phyloP scores from a whole-genome alignment of 164 flowering plant species.

The Vitis riparia region DNA sequence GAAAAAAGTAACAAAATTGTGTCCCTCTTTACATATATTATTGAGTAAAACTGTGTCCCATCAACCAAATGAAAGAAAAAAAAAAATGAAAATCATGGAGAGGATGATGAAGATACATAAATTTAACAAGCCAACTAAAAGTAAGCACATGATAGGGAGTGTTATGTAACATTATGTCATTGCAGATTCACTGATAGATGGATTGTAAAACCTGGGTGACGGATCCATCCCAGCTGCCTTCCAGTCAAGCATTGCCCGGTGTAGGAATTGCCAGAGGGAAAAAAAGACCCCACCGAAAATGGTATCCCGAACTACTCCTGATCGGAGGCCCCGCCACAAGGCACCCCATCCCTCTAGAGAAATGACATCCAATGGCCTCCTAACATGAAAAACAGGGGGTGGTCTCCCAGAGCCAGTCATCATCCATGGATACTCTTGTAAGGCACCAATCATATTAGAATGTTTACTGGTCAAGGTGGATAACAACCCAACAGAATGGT shows the following conservation, averaged over 20 bases:
- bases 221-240: constrained; percentile 83
- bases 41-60: no score
- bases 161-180: no score
- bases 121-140: no score
- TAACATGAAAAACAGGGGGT: constrained; percentile 65
- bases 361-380: constrained; percentile 46
- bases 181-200: neutral
- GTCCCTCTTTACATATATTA: no score
- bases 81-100: no score
- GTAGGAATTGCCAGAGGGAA: constrained; percentile 82
- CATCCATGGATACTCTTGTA: constrained; percentile 90
- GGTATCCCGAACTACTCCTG: constrained; percentile 79
- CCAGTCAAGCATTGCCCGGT: constrained; percentile 76
- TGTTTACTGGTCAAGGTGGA: constrained; percentile 58
- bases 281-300: constrained; percentile 84
- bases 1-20: no score
- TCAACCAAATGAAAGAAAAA: no score
- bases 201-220: constrained; percentile 51
- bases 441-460: constrained; percentile 53
- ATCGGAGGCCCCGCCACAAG: constrained; percentile 77
- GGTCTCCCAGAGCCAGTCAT: constrained; percentile 91
- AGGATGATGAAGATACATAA: no score
- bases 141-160: no score
- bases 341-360: constrained; percentile 85
- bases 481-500: constrained; percentile 53